Conservation (phyloP, 148 eudicot genomes). For the Chenopodium suecicum region DNA sequence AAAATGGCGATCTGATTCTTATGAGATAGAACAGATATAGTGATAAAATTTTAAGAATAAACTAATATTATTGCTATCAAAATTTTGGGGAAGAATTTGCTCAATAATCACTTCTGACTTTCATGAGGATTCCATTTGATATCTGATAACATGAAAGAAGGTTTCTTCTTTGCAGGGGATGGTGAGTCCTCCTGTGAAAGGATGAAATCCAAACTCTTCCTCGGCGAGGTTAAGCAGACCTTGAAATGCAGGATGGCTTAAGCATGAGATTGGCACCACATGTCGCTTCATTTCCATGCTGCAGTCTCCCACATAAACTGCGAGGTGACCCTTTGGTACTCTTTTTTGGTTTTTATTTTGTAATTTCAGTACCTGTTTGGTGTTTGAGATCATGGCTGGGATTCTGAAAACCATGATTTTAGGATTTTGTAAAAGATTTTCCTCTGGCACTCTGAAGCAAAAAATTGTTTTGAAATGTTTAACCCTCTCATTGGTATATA, state of each 20-base stretch:
- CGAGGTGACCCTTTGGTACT: conserved; percentile 44
- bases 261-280: conserved; percentile 43
- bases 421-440: neutral
- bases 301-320: conserved; percentile 44
- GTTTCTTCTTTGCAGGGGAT: conserved; percentile 41
- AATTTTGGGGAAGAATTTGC: neutral
- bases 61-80: neutral
- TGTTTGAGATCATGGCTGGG: conserved; percentile 20
- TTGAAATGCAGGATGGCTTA: conserved; percentile 43
- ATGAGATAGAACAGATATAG: neutral
- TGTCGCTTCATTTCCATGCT: conserved; percentile 31
- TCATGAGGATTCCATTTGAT: neutral
- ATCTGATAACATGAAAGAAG: conserved; percentile 16
- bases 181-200: conserved; percentile 42
- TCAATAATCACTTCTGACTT: neutral
- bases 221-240: conserved; percentile 36
- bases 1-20: neutral
- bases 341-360: conserved; percentile 26
- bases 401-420: conserved; percentile 19
- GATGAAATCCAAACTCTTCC: conserved; percentile 42
- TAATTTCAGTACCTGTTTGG: conserved; percentile 28
- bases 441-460: neutral
- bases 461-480: neutral
- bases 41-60: neutral
- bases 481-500: neutral